These are phyloP conservation scores for Microcyclospora tardicrescens DNA, from an alignment of 2,329 filamentous ascomycete species.

Conservation along the genomic window DNA sequence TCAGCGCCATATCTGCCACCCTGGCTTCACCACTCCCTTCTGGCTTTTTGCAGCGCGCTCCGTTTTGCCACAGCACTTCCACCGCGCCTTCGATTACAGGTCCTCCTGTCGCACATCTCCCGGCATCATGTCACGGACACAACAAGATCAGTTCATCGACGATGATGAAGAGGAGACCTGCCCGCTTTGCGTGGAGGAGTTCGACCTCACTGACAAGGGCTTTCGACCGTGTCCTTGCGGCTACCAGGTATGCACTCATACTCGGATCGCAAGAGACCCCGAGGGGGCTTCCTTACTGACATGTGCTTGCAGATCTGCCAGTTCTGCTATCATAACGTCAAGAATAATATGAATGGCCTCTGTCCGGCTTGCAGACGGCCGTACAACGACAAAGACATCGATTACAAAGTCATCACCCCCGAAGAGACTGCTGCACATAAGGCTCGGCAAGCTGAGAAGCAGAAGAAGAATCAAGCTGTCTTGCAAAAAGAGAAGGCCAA, in stretches of 20 bases:
- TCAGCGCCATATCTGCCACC: too few relatives aligned
- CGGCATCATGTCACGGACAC: conserved; percentile 34
- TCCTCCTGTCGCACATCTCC: neutral
- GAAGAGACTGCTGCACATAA: conserved; percentile 76
- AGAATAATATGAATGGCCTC: conserved; percentile 91
- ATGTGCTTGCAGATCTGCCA: conserved; percentile 66
- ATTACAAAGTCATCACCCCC: conserved; percentile 86
- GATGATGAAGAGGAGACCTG: conserved; percentile 48
- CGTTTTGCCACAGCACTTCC: too few relatives aligned
- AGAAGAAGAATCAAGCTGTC: conserved; percentile 80
- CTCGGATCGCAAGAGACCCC: neutral
- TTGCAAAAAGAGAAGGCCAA: conserved; percentile 94
- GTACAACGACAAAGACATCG: conserved; percentile 93
- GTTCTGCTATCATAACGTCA: conserved; percentile 99
- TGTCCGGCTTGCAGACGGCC: conserved; percentile 94
- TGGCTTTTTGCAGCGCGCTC: too few relatives aligned
- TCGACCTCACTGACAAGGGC: conserved; percentile 93
- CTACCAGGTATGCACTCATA: conserved; percentile 63
- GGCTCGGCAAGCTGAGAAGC: conserved; percentile 64
- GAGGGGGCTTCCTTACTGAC: conserved; percentile 5
- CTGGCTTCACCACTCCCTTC: too few relatives aligned
- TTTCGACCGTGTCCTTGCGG: conserved; percentile 95
- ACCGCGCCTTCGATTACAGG: neutral
- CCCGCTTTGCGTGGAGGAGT: conserved; percentile 96
- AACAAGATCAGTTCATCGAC: conserved; percentile 42